phyloP scores from a whole-genome alignment of 164 flowering plant genomes.

The Tetracentron sinense region DNA sequence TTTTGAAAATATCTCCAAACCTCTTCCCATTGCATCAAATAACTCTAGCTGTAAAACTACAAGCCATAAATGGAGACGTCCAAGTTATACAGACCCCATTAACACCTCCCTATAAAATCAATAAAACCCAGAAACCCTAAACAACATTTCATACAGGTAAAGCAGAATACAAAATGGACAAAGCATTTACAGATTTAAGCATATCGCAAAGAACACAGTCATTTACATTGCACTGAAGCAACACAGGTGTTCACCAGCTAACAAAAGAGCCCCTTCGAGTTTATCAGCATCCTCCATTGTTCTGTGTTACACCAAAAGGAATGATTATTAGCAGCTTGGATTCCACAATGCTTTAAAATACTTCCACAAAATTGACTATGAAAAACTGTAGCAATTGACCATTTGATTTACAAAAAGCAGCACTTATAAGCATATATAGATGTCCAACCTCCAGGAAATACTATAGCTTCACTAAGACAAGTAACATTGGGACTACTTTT shows the following conservation, averaged over 20 bases:
- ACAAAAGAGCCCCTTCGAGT: background rate
- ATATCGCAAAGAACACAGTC: background rate
- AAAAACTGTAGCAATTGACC: background rate
- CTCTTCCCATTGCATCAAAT: background rate
- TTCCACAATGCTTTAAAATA: background rate
- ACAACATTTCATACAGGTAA: background rate
- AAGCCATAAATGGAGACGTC: background rate
- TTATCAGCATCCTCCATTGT: background rate
- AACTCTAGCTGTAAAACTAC: no score
- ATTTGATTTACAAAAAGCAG: background rate
- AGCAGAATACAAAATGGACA: no score
- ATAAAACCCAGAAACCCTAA: background rate
- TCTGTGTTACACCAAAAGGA: background rate
- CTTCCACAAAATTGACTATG: background rate
- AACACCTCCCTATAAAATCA: background rate
- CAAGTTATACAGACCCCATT: background rate
- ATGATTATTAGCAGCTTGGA: background rate
- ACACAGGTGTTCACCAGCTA: background rate
- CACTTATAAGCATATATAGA: background rate
- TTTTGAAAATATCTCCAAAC: no score
- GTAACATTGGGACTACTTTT: background rate
- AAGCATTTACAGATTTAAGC: background rate
- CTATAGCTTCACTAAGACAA: background rate
- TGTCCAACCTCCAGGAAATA: background rate
- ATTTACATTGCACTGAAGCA: background rate